phyloP scores from a whole-genome alignment of 495 filamentous ascomycete genomes.

The Thermothielavioides terrestris region DNA sequence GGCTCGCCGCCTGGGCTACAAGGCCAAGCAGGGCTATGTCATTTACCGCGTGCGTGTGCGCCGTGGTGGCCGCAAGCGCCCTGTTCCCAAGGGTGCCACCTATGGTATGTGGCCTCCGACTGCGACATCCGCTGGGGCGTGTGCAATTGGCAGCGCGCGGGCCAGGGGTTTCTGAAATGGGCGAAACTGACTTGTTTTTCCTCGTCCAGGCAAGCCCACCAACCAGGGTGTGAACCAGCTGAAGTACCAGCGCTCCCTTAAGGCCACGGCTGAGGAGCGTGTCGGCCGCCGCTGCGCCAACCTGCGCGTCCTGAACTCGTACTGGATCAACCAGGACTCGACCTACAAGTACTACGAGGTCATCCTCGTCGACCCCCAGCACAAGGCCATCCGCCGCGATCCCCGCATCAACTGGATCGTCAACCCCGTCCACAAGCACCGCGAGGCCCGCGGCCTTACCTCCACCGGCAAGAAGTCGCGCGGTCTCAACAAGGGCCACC shows the following conservation, averaged over 20 bases:
- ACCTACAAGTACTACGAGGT: conserved; percentile 99
- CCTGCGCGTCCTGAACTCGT: conserved; percentile 97
- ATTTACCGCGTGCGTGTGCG: conserved; percentile 98
- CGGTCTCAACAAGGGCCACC: conserved; percentile 96
- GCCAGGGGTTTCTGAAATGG: background rate
- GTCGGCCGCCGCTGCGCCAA: conserved; percentile 98
- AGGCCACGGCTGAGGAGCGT: conserved; percentile 97
- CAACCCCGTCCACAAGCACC: conserved; percentile 99
- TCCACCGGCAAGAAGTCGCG: conserved; percentile 98
- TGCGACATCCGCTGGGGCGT: background rate
- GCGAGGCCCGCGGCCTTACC: conserved; percentile 92
- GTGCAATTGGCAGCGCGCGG: background rate
- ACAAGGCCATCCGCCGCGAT: conserved; percentile 99
- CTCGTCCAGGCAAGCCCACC: conserved; percentile 82
- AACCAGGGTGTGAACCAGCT: conserved; percentile 99
- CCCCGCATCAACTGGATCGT: conserved; percentile 99
- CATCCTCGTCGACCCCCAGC: conserved; percentile 98
- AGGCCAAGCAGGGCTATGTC: conserved; percentile 99
- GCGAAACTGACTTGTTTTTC: conserved; percentile 13
- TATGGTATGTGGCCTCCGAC: conserved; percentile 57
- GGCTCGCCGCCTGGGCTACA: conserved; percentile 99
- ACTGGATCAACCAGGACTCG: conserved; percentile 99
- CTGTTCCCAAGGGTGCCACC: conserved; percentile 94
- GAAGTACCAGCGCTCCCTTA: conserved; percentile 99
- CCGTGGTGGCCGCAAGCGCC: conserved; percentile 94